Evolutionary conservation across 192 early-diverging fungal species (phyloP).

Genomic region (Hyaloraphidium curvatum): DNA sequence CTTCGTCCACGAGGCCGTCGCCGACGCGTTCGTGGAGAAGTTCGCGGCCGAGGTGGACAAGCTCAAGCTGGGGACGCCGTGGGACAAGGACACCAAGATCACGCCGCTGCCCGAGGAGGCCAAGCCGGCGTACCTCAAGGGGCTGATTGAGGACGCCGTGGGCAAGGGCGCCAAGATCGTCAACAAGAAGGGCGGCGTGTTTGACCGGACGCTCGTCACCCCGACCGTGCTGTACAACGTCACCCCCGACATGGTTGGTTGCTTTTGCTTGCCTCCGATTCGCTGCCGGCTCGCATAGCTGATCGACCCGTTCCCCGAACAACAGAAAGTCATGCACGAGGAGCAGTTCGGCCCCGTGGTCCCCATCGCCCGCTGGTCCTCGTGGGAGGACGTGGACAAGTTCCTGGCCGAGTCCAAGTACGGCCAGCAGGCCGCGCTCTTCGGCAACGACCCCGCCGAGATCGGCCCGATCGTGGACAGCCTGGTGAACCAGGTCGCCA

Average conservation of each 20-base stretch:
- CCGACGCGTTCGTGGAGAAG: slow-evolving; percentile 1
- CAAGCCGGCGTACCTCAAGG: slow-evolving; percentile 1
- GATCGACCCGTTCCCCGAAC: neutral
- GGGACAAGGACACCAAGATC: neutral
- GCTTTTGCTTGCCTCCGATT: too few relatives aligned
- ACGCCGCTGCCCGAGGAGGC: slow-evolving; percentile 4
- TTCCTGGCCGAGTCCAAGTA: slow-evolving; percentile 2
- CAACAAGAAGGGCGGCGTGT: slow-evolving; percentile 2
- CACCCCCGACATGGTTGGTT: too few relatives aligned
- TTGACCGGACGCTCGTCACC: slow-evolving; percentile 3
- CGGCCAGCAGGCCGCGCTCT: slow-evolving; percentile 5
- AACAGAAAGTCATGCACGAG: neutral
- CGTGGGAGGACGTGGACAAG: neutral
- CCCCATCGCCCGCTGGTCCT: neutral
- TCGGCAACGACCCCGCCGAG: slow-evolving; percentile 2
- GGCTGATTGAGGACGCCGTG: slow-evolving; percentile 3
- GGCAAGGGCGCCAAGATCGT: neutral
- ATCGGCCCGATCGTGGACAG: neutral
- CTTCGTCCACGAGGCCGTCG: slow-evolving; percentile 5
- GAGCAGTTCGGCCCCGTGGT: slow-evolving; percentile 6
- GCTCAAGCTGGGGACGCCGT: slow-evolving; percentile 5
- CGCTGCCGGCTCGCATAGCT: too few relatives aligned
- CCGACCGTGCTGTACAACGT: neutral
- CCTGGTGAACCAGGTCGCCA: neutral
- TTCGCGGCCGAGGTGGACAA: neutral